Conservation (phyloP, 768 basidiomycete species). For the Phlebiopsis gigantea region DNA sequence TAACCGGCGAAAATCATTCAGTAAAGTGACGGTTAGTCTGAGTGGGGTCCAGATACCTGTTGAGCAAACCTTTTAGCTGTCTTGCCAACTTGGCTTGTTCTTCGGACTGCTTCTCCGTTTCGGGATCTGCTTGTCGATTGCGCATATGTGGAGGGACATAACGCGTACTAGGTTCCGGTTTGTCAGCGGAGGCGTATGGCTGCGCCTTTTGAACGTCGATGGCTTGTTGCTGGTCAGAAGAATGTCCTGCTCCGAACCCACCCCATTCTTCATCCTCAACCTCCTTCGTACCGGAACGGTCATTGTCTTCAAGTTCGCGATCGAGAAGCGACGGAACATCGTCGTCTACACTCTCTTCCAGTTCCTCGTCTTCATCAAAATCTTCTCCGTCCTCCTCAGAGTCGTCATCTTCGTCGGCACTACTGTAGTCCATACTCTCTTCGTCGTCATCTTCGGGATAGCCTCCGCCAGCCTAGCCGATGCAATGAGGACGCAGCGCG, state of each 20-base stretch:
- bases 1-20: not conserved
- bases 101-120: conserved; percentile 29
- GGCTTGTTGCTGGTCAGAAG: too few relatives aligned
- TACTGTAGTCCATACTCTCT: conserved; percentile 17
- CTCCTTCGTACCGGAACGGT: conserved; percentile 33
- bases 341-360: conserved; percentile 14
- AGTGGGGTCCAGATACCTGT: conserved; percentile 27
- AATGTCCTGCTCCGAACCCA: conserved; percentile 6
- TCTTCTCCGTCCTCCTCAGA: conserved; percentile 13
- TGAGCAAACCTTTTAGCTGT: conserved; percentile 83
- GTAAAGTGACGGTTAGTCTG: not conserved
- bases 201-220: too few relatives aligned
- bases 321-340: conserved; percentile 21
- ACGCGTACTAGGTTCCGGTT: conserved; percentile 30
- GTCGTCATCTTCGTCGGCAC: conserved; percentile 11
- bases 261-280: conserved; percentile 22
- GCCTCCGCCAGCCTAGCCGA: conserved; percentile 11
- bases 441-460: conserved; percentile 18
- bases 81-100: conserved; percentile 54
- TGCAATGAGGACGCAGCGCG: not conserved
- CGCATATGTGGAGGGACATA: conserved; percentile 86
- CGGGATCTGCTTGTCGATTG: conserved; percentile 33
- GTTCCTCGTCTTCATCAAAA: conserved; percentile 25
- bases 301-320: not conserved
- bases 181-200: not conserved